Conservation (phyloP, 768 basidiomycete species). For the Hortiboletus flavorubellus region DNA sequence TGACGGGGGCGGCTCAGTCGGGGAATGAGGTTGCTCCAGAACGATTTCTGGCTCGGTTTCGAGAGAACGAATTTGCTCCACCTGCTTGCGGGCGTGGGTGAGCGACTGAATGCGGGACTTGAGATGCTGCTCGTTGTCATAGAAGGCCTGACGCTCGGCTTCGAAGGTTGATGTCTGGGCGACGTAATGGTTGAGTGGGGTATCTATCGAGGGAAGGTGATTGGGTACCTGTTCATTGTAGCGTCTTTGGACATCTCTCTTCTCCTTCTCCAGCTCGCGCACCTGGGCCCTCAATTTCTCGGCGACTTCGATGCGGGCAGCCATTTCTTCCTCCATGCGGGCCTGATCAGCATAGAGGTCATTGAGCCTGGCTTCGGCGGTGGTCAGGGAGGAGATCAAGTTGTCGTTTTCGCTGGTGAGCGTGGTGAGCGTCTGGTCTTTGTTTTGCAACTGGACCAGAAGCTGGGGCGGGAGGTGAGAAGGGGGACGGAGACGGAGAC, state of each 20-base stretch:
- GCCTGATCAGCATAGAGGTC: conserved; percentile 81
- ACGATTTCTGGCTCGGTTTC: conserved; percentile 41
- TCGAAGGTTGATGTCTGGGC: conserved; percentile 81
- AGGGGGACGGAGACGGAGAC: conserved; percentile 4
- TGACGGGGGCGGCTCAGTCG: conserved; percentile 21
- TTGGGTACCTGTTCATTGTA: conserved; percentile 80
- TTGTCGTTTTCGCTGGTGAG: conserved; percentile 64
- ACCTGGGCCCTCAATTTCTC: conserved; percentile 81
- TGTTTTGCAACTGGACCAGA: conserved; percentile 72
- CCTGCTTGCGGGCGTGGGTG: conserved; percentile 59
- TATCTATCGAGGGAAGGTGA: conserved; percentile 15
- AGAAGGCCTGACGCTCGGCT: conserved; percentile 87
- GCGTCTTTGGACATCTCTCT: conserved; percentile 73
- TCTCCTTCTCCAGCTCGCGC: conserved; percentile 86
- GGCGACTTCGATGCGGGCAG: conserved; percentile 74
- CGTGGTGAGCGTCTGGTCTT: conserved; percentile 62
- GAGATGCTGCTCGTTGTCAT: conserved; percentile 91
- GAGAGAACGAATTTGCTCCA: conserved; percentile 35
- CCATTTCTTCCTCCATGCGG: conserved; percentile 78
- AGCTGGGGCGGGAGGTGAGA: conserved; percentile 45
- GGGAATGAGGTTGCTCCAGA: conserved; percentile 33
- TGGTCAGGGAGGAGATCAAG: conserved; percentile 59
- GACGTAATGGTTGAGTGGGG: conserved; percentile 8
- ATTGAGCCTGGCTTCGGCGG: conserved; percentile 68
- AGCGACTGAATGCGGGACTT: conserved; percentile 87